Evolutionary conservation across 495 filamentous ascomycete species (phyloP).

Genomic region (Tuber brumale): DNA sequence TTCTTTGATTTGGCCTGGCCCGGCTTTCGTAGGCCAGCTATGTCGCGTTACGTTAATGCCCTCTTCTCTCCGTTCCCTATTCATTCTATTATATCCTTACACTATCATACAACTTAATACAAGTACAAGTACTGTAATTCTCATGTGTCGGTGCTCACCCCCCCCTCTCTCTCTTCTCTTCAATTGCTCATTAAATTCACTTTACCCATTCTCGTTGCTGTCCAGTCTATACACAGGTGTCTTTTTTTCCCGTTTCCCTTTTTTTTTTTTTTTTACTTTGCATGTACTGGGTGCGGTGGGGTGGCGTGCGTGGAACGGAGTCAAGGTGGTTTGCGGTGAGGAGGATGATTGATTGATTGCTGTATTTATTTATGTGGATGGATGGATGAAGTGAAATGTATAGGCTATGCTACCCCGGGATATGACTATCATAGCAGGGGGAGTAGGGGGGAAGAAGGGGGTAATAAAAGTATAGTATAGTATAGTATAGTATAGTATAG

Average conservation of each 20-base stretch:
- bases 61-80: neutral
- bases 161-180: neutral
- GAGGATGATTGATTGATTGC: neutral
- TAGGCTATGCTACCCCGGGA: neutral
- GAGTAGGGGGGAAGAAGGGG: neutral
- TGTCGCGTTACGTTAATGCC: neutral
- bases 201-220: neutral
- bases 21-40: neutral
- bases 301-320: neutral
- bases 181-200: neutral
- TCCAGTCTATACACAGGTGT: neutral
- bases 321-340: neutral
- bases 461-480: neutral
- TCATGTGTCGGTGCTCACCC: neutral
- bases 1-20: conserved; percentile 15
- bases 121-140: neutral
- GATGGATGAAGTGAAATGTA: neutral
- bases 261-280: neutral
- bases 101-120: neutral
- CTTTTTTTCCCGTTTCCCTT: neutral
- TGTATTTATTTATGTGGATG: neutral
- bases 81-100: neutral
- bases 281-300: neutral
- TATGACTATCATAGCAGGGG: neutral
- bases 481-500: neutral